Evolutionary conservation across 2,329 filamentous ascomycete genomes (phyloP), one percentile per base, ranked within the genome.

Genomic region (Ceratocystis cubensis): DNA sequence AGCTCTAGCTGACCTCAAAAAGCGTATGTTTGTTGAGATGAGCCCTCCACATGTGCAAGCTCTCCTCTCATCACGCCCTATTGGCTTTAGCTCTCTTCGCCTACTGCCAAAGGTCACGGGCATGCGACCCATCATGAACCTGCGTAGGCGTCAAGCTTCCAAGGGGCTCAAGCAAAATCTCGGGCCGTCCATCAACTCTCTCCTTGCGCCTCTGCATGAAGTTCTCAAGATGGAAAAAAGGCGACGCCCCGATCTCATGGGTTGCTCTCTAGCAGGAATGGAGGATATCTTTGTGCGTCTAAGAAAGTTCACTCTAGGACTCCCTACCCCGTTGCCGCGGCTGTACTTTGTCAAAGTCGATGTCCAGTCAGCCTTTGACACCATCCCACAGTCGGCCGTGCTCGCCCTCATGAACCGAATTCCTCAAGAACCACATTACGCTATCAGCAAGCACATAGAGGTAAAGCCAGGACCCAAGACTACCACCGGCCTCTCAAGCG

Each of bases 341-440:
- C 76, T 96, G 1, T 97, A 89, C 75, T 96, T 97, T 75, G 92
- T 87, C 68, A 99, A 99, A 74, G 80, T 96, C 13, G 94, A 99
- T 72, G 92, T 99, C 22, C 84, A 89, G 73, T 85, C 90, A 1
- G 96, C 93, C 71, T 99, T 96, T 73, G 94, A 99, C 75, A 96
- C 89, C 0, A 96, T 99, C 57, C 94, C 94, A 0, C 94, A 97
- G 73, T 76, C 82, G 30, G 83, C 84, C 0, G 78, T 97, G 20
- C 73, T 96, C 44, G 74, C 79, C 28, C 78, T 97, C 30, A 82
- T 95, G 69, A 75, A 70, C 67, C 85, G 73, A 64, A 84, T 82
- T 70, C 83, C 75, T 69, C 77, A 76, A 13, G 78, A 88, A 67
- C 75, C 80, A 2, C 76, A 78, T 25, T 99, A 99, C 73, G 80